Evolutionary conservation across 805 yeast species (phyloP).

Genomic region (Pichia deserticola): DNA sequence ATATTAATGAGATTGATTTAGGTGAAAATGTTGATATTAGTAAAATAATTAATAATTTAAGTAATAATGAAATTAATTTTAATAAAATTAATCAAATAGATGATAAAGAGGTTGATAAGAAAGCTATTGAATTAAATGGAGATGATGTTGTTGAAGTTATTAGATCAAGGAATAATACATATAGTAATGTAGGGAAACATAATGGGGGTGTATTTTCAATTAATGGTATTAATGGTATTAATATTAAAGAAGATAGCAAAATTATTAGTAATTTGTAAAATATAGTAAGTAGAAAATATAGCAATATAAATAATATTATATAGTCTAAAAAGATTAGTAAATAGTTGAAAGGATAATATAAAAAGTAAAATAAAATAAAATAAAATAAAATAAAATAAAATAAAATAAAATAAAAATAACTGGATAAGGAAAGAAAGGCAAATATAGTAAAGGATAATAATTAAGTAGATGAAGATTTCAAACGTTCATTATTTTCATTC

Average conservation of each 20-base stretch:
- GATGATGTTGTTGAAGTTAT: neutral
- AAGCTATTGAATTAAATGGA: neutral
- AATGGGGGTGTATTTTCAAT: neutral
- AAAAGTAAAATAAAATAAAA: neutral
- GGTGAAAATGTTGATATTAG: neutral
- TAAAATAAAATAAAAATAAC: neutral
- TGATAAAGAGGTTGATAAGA: neutral
- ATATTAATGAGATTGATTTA: constrained; percentile 1
- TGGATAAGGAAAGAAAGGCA: no score
- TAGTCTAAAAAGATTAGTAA: no score
- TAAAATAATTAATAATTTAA: neutral
- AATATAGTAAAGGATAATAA: no score
- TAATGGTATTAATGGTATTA: neutral
- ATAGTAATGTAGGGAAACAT: neutral
- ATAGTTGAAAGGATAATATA: no score
- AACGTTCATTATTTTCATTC: constrained; percentile 34
- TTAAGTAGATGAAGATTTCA: neutral
- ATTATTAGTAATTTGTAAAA: no score
- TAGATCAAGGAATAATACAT: neutral
- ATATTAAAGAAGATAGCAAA: neutral
- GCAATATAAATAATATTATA: no score
- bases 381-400: neutral
- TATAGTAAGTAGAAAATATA: no score
- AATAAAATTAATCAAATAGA: no score
- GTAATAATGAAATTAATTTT: neutral